A percentile compares a stretch with the other conserved stretches of the same genome.
These are phyloP conservation scores for Pichia scutulata DNA, from an alignment of 805 yeast species.

Conservation along the genomic window DNA sequence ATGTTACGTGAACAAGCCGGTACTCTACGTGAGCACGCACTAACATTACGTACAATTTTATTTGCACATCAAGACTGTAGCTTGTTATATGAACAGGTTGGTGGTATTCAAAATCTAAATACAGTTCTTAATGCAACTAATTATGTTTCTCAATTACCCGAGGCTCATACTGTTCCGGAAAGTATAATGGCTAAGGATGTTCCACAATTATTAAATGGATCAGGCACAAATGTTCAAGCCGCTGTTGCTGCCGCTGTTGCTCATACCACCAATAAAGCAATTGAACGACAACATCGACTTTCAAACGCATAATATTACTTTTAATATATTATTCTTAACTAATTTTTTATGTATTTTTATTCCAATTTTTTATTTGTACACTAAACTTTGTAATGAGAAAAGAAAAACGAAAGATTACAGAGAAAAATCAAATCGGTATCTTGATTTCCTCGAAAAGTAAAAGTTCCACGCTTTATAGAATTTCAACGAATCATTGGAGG, in stretches of 20 bases:
- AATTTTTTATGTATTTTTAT: neutral
- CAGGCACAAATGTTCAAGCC: slow-evolving; percentile 14
- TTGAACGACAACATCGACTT: slow-evolving; percentile 14
- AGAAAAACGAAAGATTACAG: no score
- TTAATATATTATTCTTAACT: neutral
- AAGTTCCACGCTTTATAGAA: no score
- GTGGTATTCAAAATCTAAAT: slow-evolving; percentile 40
- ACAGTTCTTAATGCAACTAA: slow-evolving; percentile 30
- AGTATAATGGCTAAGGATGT: slow-evolving; percentile 1
- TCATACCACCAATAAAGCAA: slow-evolving; percentile 19
- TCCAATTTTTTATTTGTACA: neutral
- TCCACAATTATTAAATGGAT: slow-evolving; percentile 10
- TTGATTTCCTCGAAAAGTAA: neutral
- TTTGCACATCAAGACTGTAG: slow-evolving; percentile 45
- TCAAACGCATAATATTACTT: neutral
- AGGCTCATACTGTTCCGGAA: slow-evolving; percentile 9
- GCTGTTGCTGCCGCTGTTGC: slow-evolving; percentile 25
- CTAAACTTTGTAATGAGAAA: no score
- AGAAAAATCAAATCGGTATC: neutral
- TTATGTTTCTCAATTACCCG: slow-evolving; percentile 19
- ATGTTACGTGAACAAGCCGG: slow-evolving; percentile 51
- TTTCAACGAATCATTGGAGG: no score
- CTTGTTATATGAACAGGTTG: slow-evolving; percentile 33
- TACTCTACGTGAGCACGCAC: slow-evolving; percentile 51
- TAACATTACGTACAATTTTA: slow-evolving; percentile 40